A percentile compares a stretch with the other conserved stretches of the same genome.
Evolutionary conservation across 805 yeast genomes (phyloP).

Genomic region (Nakazawaea wyomingensis): DNA sequence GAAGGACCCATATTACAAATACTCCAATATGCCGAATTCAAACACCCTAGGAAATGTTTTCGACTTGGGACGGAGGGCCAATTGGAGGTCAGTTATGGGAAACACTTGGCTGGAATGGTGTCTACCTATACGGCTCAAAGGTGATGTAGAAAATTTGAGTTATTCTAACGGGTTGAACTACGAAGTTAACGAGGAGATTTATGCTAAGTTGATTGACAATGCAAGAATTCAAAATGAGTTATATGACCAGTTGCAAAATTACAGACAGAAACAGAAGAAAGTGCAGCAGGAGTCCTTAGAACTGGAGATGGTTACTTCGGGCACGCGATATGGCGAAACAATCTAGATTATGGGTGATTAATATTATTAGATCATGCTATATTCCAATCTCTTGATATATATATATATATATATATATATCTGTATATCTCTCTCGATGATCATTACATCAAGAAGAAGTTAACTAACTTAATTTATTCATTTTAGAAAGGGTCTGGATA

Average conservation of each 20-base stretch:
- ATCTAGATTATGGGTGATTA: neutral
- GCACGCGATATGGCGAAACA: conserved; percentile 8
- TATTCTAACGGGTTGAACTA: conserved; percentile 47
- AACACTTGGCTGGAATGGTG: conserved; percentile 58
- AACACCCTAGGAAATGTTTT: conserved; percentile 59
- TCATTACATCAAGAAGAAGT: too few species aligned
- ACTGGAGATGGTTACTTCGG: conserved; percentile 1
- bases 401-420: too few species aligned
- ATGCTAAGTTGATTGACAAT: conserved; percentile 34
- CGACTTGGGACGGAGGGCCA: conserved; percentile 60
- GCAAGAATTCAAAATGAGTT: conserved; percentile 41
- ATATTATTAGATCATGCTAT: too few species aligned
- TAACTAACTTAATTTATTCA: too few species aligned
- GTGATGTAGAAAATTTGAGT: conserved; percentile 23
- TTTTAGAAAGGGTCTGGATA: too few species aligned
- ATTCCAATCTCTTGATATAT: neutral
- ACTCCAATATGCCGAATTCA: conserved; percentile 37
- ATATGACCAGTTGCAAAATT: conserved; percentile 33
- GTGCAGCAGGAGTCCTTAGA: conserved; percentile 16
- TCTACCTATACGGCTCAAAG: conserved; percentile 41
- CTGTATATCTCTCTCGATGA: too few species aligned
- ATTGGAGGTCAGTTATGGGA: conserved; percentile 79
- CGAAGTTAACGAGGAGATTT: conserved; percentile 38
- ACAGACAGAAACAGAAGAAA: conserved; percentile 20
- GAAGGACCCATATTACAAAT: conserved; percentile 30